These are phyloP conservation scores for Penicillium sp. DNA, from an alignment of 2,329 filamentous ascomycete species.

Conservation along the genomic window DNA sequence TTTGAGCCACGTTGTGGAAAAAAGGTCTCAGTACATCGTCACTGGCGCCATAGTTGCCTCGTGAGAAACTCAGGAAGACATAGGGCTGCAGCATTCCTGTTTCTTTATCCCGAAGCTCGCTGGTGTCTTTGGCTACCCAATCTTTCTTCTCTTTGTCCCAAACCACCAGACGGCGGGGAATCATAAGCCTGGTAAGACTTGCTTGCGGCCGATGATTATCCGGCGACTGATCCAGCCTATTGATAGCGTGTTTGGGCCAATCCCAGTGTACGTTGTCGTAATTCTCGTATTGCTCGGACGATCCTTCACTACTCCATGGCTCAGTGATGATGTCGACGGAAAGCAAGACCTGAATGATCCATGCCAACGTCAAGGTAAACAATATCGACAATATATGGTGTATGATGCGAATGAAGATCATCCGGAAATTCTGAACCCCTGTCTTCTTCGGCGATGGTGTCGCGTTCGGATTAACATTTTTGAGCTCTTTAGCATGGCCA, in stretches of 20 bases:
- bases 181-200: slow-evolving; percentile 7
- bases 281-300: slow-evolving; percentile 7
- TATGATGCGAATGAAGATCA: background rate
- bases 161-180: slow-evolving; percentile 13
- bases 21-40: slow-evolving; percentile 3
- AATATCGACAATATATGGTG: slow-evolving; percentile 6
- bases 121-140: slow-evolving; percentile 10
- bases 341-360: slow-evolving; percentile 14
- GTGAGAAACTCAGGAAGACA: slow-evolving; percentile 18
- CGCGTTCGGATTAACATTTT: background rate
- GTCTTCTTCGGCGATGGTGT: background rate
- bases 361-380: slow-evolving; percentile 6
- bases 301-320: slow-evolving; percentile 9
- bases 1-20: slow-evolving; percentile 4
- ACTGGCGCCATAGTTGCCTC: slow-evolving; percentile 5
- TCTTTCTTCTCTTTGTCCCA: slow-evolving; percentile 1
- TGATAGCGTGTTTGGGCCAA: slow-evolving; percentile 18
- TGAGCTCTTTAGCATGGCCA: slow-evolving; percentile 1
- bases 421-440: background rate
- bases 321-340: slow-evolving; percentile 10
- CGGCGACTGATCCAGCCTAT: slow-evolving; percentile 13
- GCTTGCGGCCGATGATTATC: slow-evolving; percentile 9
- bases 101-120: slow-evolving; percentile 9
- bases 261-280: slow-evolving; percentile 16
- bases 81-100: slow-evolving; percentile 14